These are phyloP conservation scores for Malus asiatica DNA, from an alignment of 306 rosid species.

Conservation along the genomic window DNA sequence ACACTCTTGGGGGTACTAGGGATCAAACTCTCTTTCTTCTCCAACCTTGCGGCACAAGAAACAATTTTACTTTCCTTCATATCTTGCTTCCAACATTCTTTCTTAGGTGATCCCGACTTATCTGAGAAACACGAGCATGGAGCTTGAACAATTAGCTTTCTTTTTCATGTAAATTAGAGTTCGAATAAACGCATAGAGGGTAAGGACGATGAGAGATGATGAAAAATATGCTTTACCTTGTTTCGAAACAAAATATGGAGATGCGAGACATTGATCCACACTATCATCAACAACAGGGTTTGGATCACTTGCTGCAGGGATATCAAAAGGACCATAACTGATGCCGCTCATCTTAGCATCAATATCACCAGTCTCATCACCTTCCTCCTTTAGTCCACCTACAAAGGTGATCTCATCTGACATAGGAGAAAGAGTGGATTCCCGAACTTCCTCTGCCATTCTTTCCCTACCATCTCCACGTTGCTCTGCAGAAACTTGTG, in stretches of 20 bases:
- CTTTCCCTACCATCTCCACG: background rate
- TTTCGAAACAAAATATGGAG: background rate
- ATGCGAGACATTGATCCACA: background rate
- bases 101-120: background rate
- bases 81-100: background rate
- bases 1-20: constrained; percentile 4
- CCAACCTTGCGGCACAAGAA: background rate
- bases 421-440: background rate
- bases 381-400: background rate
- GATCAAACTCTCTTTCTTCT: background rate
- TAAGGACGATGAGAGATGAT: background rate
- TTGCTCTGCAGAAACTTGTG: background rate
- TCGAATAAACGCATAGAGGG: background rate
- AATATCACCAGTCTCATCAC: background rate
- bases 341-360: background rate
- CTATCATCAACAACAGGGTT: background rate
- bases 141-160: background rate
- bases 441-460: background rate
- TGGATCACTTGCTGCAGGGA: background rate
- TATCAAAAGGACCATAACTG: background rate
- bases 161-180: background rate
- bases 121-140: background rate
- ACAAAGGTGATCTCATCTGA: background rate
- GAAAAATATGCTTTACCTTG: background rate
- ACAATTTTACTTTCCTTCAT: background rate